Percentiles rank a stretch among this genome's conserved stretches.
Conservation (phyloP, 257 asterid genomes). For the Solanum chilense region DNA sequence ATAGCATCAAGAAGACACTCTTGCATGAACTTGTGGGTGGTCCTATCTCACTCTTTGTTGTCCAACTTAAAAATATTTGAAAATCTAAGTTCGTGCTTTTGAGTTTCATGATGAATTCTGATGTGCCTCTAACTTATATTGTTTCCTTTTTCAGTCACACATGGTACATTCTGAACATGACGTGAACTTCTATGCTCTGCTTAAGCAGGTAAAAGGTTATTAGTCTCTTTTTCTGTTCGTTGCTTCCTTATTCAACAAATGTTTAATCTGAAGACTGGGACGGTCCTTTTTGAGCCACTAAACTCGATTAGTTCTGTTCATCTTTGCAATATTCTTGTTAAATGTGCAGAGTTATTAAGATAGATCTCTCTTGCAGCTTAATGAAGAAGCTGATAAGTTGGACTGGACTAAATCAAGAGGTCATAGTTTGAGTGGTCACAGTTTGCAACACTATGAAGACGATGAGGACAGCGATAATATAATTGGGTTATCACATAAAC, state of each 20-base stretch:
- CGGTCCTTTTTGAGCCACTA: not conserved
- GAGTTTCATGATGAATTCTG: not conserved
- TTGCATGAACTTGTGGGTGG: slow-evolving; percentile 74
- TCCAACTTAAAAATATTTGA: not conserved
- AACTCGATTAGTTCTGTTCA: not conserved
- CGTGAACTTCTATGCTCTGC: slow-evolving; percentile 59
- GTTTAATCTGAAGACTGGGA: not conserved
- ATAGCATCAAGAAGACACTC: slow-evolving; percentile 79
- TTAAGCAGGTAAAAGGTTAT: slow-evolving; percentile 47
- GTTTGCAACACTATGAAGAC: slow-evolving; percentile 27
- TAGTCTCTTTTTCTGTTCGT: not conserved
- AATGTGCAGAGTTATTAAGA: not conserved
- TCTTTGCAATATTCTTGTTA: not conserved
- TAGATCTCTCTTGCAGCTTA: slow-evolving; percentile 44
- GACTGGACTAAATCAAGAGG: slow-evolving; percentile 89
- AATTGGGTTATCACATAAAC: slow-evolving; percentile 36
- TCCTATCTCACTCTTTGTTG: not conserved
- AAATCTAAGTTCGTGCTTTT: not conserved
- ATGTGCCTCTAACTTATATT: not conserved
- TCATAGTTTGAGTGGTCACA: slow-evolving; percentile 40
- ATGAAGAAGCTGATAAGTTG: slow-evolving; percentile 65
- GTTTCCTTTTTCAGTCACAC: slow-evolving; percentile 54
- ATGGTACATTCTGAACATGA: slow-evolving; percentile 90
- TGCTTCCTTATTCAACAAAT: not conserved
- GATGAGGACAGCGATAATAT: slow-evolving; percentile 20